Base-by-base conservation (phyloP, 2,329 filamentous ascomycete genomes). In the Fonsecaea nubica region DNA sequence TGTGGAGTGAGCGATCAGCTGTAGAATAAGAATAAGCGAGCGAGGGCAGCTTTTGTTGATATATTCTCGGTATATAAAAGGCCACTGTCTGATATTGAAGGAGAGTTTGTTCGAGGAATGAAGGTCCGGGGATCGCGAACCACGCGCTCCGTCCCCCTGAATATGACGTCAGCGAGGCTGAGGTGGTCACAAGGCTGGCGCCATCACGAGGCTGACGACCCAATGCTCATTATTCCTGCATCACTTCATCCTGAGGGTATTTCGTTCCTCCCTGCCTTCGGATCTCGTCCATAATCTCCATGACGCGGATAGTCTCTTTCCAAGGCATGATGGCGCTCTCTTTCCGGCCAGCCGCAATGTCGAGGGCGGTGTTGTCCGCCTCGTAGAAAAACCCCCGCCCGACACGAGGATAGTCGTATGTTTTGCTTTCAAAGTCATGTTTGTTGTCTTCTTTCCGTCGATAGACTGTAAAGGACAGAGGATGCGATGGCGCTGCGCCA, bases 231-330 rank as follows among this genome's bases (percentile, higher is more conserved):
- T 32, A 21, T 30, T 12, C 53, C 13, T 21, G 18, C 40, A 33
- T 58, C 45, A 54, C 45, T 7, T 56, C 35, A 56, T 66, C 64
- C 38, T 66, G 64, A 5, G 57, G 70, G 61, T 74, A 78, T 36
- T 59, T 69, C 1, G 75, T 74, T 7, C 74, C 75, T 12, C 76
- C 75, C 56, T 77, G 73, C n/a, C 71, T 71, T 42, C 82, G 73
- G 8, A 83, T 76, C 64, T 82, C 79, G 65, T 85, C 83, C 78
- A 85, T 76, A 18, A 84, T 76, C 62, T 79, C 78, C 76, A 85
- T 75, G 0, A 84, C 76, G 0, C 79, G 75, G 10, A 84, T 62
- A 0, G 82, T 84, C 73, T 84, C 82, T 0, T 75, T 71, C 79
- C 79, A 82, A 0, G 82, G 81, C 78, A 84, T 81, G 2, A 78